Conservation (phyloP, 2,329 filamentous ascomycete species). For the Parasarocladium wereldwijsianum region DNA sequence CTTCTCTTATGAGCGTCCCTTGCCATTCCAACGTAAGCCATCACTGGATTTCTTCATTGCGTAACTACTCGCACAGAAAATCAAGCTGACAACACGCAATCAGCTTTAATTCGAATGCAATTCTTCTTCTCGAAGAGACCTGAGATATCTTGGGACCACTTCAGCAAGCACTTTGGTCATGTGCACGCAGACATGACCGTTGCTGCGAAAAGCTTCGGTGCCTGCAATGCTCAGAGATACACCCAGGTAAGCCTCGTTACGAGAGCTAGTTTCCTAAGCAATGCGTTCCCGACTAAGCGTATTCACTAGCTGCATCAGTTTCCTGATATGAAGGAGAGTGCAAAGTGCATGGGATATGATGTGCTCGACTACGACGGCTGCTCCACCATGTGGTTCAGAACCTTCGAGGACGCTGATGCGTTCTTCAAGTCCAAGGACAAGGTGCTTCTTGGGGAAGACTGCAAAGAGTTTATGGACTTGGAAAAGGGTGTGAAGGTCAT, state of each 20-base stretch:
- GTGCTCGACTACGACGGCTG: conserved; percentile 10
- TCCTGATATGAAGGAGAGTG: conserved; percentile 7
- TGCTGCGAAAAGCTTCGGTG: conserved; percentile 8
- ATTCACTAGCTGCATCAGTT: conserved; percentile 10
- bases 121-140: conserved; percentile 9
- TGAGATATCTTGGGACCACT: conserved; percentile 8
- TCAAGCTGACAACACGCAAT: not conserved
- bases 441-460: conserved; percentile 5
- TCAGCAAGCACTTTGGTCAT: conserved; percentile 8
- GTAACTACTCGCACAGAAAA: not conserved
- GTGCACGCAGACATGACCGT: conserved; percentile 9
- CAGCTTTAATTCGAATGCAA: conserved; percentile 8
- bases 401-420: conserved; percentile 8
- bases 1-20: conserved; percentile 8
- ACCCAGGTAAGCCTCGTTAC: conserved; percentile 5
- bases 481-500: conserved; percentile 6
- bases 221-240: conserved; percentile 8
- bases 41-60: not conserved
- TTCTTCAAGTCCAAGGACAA: conserved; percentile 7
- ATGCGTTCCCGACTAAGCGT: too few relatives aligned
- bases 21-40: conserved; percentile 8
- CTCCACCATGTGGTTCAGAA: conserved; percentile 9
- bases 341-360: conserved; percentile 6
- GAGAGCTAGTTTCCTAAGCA: too few relatives aligned
- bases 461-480: conserved; percentile 7